phyloP scores from a whole-genome alignment of 208 protist genomes.

The Trypanosoma caninum region DNA sequence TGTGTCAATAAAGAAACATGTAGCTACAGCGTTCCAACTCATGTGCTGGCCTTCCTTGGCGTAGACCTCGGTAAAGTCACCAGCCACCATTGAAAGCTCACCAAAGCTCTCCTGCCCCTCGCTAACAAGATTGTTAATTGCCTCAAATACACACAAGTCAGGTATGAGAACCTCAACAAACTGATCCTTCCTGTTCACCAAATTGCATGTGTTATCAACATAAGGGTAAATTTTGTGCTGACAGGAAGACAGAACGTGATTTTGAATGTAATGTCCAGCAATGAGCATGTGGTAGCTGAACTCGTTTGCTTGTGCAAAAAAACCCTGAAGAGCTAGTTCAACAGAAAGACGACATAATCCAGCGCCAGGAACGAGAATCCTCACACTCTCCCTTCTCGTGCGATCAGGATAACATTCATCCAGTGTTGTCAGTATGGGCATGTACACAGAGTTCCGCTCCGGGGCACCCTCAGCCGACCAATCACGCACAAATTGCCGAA shows the following conservation, averaged over 20 bases:
- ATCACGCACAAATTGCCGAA: slow-evolving; percentile 95
- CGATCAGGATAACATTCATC: slow-evolving; percentile 72
- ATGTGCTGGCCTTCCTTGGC: slow-evolving; percentile 71
- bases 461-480: slow-evolving; percentile 90
- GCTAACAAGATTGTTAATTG: slow-evolving; percentile 58
- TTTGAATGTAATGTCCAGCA: slow-evolving; percentile 95
- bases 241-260: slow-evolving; percentile 77
- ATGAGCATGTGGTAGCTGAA: slow-evolving; percentile 98
- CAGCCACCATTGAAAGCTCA: slow-evolving; percentile 96
- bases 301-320: slow-evolving; percentile 94
- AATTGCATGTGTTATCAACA: slow-evolving; percentile 91
- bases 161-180: slow-evolving; percentile 88
- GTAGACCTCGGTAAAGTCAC: slow-evolving; percentile 97
- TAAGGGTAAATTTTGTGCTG: slow-evolving; percentile 92
- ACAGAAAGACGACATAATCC: slow-evolving; percentile 94
- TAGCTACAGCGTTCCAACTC: slow-evolving; percentile 91
- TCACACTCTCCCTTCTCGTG: slow-evolving; percentile 36
- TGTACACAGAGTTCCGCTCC: slow-evolving; percentile 91
- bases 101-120: slow-evolving; percentile 50
- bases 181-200: slow-evolving; percentile 86
- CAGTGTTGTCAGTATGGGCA: slow-evolving; percentile 82
- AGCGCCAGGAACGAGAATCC: slow-evolving; percentile 86
- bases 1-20: slow-evolving; percentile 98
- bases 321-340: slow-evolving; percentile 92
- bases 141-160: slow-evolving; percentile 85